Evolutionary conservation across 2,329 filamentous ascomycete genomes (phyloP).

Genomic region (Aspergillus alliaceus): DNA sequence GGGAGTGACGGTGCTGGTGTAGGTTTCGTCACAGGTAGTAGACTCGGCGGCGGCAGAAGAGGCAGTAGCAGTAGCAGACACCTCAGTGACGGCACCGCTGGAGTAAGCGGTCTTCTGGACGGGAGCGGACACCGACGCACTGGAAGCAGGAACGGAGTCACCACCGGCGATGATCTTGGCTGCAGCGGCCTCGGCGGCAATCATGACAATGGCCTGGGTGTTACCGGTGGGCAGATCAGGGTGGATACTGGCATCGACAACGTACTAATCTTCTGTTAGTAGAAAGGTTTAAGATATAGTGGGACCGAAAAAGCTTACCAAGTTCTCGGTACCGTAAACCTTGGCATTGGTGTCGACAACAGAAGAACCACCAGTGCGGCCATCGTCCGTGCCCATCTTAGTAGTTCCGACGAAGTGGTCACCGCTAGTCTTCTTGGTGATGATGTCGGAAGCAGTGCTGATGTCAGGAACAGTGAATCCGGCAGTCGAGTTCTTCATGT

Average conservation of each 20-base stretch:
- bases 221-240: slow-evolving; percentile 68
- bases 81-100: not conserved
- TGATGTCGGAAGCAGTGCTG: slow-evolving; percentile 11
- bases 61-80: not conserved
- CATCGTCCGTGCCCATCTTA: slow-evolving; percentile 41
- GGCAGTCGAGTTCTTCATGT: slow-evolving; percentile 10
- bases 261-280: slow-evolving; percentile 41
- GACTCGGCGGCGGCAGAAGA: not conserved
- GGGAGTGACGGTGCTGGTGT: not conserved
- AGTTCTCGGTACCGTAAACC: slow-evolving; percentile 62
- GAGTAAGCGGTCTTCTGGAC: slow-evolving; percentile 1
- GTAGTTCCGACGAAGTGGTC: slow-evolving; percentile 53
- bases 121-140: not conserved
- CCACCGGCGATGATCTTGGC: slow-evolving; percentile 49
- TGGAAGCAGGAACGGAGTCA: not conserved
- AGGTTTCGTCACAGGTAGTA: not conserved
- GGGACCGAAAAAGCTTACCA: slow-evolving; percentile 31
- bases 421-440: slow-evolving; percentile 45
- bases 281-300: no score
- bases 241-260: slow-evolving; percentile 69
- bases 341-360: slow-evolving; percentile 20
- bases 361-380: slow-evolving; percentile 12
- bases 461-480: slow-evolving; percentile 16
- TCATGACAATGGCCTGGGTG: slow-evolving; percentile 64
- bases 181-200: slow-evolving; percentile 61